Evolutionary conservation across 768 basidiomycete genomes (phyloP), one percentile per base, ranked within the genome.

Genomic region (Austroboletus festivus): DNA sequence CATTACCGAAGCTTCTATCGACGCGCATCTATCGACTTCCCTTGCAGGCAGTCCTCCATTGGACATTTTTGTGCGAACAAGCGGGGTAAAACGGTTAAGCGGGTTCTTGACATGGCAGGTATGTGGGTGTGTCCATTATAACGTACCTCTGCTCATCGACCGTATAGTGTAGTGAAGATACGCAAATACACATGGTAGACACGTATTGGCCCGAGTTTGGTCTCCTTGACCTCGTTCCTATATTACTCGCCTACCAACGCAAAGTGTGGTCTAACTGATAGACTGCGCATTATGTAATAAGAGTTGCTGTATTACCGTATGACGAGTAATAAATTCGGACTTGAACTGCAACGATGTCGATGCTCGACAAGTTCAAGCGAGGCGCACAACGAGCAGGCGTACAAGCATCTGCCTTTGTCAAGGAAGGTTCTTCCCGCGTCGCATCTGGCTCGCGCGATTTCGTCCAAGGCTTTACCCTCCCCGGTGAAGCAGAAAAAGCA

Each of bases 101-200:
- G 92, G 96, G 57, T 99, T 84, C 62, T 66, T 97, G 63, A 79
- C 94, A 15, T 99, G 95, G 96, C 96, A 99, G 88, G 94, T 89
- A 48, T 49, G 81, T 3, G 9, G 16, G 23, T 11, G n/a, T 22
- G 24, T 16, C 15, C 31, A 11, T 6, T 13, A 23, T 15, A 5
- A 9, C 16, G 9, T 18, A 12, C 28, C n/a, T 12, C 19, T 20
- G 1, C 21, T 50, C 26, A 22, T 30, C 21, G 16, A 8, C 8
- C 9, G 30, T 10, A 23, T 37, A 96, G 91, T 83, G 84, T 52
- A 85, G 77, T 45, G 85, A 94, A 58, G 66, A 86, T 54, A 91
- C 92, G 0, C 91, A 94, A 56, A 68, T 99, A 9, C 91, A 97
- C 60, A 93, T 96, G 65, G 78, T 83, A 18, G 71, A 81, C 13